phyloP scores from a whole-genome alignment of 441 rosid genomes.

The Populus hybrid region DNA sequence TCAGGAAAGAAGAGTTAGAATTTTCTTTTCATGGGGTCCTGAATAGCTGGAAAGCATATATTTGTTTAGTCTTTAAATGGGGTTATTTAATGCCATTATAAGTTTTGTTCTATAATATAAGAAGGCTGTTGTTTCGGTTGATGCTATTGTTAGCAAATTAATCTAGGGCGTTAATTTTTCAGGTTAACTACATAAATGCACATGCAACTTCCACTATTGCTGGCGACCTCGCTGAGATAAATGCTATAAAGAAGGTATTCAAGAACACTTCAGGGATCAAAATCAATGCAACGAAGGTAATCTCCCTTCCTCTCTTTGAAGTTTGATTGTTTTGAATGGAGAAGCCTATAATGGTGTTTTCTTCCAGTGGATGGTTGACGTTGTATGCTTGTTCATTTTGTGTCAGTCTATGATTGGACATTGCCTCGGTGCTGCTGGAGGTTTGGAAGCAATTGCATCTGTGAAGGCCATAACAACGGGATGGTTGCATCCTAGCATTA shows the following conservation, averaged over 20 bases:
- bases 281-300: constrained; percentile 95
- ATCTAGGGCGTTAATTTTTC: constrained; percentile 8
- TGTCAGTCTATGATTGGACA: constrained; percentile 97
- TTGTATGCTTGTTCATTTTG: constrained; percentile 10
- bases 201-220: constrained; percentile 97
- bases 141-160: neutral
- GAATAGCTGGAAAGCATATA: neutral
- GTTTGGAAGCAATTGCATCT: constrained; percentile 90
- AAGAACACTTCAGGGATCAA: constrained; percentile 75
- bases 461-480: constrained; percentile 91
- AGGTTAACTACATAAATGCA: constrained; percentile 97
- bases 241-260: constrained; percentile 93
- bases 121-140: neutral
- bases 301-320: constrained; percentile 15
- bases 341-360: neutral
- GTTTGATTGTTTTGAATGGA: constrained; percentile 3
- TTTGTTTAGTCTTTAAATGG: neutral
- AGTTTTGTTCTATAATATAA: neutral
- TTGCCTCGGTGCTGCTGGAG: constrained; percentile 98
- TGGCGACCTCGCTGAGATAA: constrained; percentile 96
- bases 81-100: neutral
- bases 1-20: neutral
- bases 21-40: neutral
- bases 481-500: constrained; percentile 94
- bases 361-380: constrained; percentile 13